Evolutionary conservation across 306 rosid species (phyloP).

Genomic region (Leucaena leucocephala): DNA sequence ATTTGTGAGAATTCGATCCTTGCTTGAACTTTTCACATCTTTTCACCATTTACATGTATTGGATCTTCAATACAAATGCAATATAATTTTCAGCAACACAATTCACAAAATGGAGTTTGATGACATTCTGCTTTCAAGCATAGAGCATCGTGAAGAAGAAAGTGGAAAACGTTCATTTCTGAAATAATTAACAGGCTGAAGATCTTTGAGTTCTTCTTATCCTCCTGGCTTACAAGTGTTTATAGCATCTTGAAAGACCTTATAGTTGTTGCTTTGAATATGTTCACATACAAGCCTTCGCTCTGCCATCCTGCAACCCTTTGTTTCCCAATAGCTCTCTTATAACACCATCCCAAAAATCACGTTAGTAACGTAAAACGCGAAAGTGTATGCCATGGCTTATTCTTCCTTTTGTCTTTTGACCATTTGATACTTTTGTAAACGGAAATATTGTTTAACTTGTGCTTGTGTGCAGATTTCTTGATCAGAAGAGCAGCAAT

Average conservation of each 20-base stretch:
- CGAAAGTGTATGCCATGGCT: not conserved
- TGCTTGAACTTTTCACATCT: not conserved
- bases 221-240: not conserved
- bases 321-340: slow-evolving; percentile 17
- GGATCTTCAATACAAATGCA: not conserved
- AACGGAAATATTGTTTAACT: slow-evolving; percentile 13
- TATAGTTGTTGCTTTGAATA: not conserved
- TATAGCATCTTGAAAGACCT: slow-evolving; percentile 22
- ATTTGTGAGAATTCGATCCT: not conserved
- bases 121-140: slow-evolving; percentile 18
- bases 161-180: not conserved
- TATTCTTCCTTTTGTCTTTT: not conserved
- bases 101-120: slow-evolving; percentile 12
- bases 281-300: not conserved
- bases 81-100: not conserved
- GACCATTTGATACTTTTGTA: slow-evolving; percentile 10
- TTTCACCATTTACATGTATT: slow-evolving; percentile 4
- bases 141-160: not conserved
- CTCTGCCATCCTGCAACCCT: not conserved
- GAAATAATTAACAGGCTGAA: not conserved
- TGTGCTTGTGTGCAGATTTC: slow-evolving; percentile 48
- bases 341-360: not conserved
- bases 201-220: not conserved
- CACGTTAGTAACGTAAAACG: not conserved
- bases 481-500: slow-evolving; percentile 73